Evolutionary conservation across 2,329 filamentous ascomycete genomes (phyloP).

Genomic region (Capronia americana): DNA sequence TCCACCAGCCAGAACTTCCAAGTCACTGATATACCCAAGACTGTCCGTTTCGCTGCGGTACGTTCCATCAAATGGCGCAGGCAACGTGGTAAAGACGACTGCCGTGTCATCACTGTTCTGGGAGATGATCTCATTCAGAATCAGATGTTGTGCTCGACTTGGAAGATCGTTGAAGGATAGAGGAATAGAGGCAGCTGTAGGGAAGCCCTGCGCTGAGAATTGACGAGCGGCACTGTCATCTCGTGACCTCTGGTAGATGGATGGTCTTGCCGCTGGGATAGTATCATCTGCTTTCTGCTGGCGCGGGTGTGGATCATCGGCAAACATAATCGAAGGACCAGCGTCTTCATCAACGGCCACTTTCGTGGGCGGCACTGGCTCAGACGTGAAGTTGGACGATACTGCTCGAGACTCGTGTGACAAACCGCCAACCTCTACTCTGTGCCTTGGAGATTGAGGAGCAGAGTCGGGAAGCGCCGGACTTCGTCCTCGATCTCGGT

Average conservation of each 20-base stretch:
- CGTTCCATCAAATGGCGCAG: constrained; percentile 79
- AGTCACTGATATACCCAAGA: constrained; percentile 74
- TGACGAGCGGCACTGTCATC: constrained; percentile 34
- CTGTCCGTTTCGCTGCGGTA: constrained; percentile 72
- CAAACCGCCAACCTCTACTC: constrained; percentile 8
- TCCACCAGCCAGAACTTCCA: constrained; percentile 78
- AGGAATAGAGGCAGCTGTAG: constrained; percentile 67
- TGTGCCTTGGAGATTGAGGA: constrained; percentile 14
- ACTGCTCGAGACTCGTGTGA: constrained; percentile 48
- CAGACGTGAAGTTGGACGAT: constrained; percentile 71
- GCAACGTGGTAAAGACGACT: constrained; percentile 82
- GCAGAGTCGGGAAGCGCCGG: not conserved
- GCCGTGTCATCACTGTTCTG: constrained; percentile 72
- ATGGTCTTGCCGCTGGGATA: constrained; percentile 35
- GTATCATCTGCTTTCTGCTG: constrained; percentile 42
- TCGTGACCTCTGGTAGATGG: constrained; percentile 48
- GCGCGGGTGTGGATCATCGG: constrained; percentile 52
- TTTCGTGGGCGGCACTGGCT: constrained; percentile 72
- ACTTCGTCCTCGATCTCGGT: constrained; percentile 17
- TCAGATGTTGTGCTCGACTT: constrained; percentile 81
- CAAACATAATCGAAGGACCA: constrained; percentile 78
- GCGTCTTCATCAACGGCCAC: constrained; percentile 68
- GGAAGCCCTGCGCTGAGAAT: constrained; percentile 54
- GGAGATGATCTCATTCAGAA: constrained; percentile 82
- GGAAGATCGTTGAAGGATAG: constrained; percentile 87